Evolutionary conservation across 1,284 basidiomycete genomes (phyloP).

Genomic region (Ganoderma leucocontextum): DNA sequence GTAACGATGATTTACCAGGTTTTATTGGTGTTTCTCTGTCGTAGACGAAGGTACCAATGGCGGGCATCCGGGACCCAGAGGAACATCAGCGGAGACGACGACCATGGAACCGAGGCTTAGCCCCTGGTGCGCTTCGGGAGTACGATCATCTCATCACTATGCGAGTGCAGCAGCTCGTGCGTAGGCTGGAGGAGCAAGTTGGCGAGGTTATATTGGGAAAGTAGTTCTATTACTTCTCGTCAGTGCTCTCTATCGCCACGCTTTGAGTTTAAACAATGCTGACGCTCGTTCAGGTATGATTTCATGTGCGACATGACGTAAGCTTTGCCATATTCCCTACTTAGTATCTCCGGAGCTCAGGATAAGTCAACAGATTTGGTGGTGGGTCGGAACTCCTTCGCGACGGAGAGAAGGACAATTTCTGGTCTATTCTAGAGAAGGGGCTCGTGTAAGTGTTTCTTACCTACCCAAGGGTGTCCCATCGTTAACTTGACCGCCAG

Average conservation of each 20-base stretch:
- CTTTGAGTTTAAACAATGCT: background rate
- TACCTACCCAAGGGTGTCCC: background rate
- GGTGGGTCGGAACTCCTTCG: slow-evolving; percentile 33
- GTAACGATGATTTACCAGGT: background rate
- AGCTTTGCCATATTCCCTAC: slow-evolving; percentile 5
- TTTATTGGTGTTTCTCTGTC: background rate
- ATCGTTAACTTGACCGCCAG: background rate
- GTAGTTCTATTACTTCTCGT: slow-evolving; percentile 37
- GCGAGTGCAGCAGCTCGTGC: slow-evolving; percentile 32
- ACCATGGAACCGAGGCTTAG: slow-evolving; percentile 36
- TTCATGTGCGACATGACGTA: slow-evolving; percentile 42
- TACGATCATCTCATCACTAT: slow-evolving; percentile 31
- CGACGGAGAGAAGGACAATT: slow-evolving; percentile 26
- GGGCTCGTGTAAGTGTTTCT: background rate
- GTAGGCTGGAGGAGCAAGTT: slow-evolving; percentile 22
- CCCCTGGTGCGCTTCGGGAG: slow-evolving; percentile 33
- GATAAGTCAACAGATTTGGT: slow-evolving; percentile 30
- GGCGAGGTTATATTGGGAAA: slow-evolving; percentile 29
- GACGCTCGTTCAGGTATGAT: slow-evolving; percentile 22
- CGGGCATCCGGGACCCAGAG: slow-evolving; percentile 16
- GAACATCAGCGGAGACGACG: slow-evolving; percentile 34
- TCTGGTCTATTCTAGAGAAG: slow-evolving; percentile 22
- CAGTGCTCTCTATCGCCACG: slow-evolving; percentile 15
- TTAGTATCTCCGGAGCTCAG: background rate
- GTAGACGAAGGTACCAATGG: background rate